Evolutionary conservation across 805 yeast species (phyloP).

Genomic region (Yamadazyma takamatsuzukensis): DNA sequence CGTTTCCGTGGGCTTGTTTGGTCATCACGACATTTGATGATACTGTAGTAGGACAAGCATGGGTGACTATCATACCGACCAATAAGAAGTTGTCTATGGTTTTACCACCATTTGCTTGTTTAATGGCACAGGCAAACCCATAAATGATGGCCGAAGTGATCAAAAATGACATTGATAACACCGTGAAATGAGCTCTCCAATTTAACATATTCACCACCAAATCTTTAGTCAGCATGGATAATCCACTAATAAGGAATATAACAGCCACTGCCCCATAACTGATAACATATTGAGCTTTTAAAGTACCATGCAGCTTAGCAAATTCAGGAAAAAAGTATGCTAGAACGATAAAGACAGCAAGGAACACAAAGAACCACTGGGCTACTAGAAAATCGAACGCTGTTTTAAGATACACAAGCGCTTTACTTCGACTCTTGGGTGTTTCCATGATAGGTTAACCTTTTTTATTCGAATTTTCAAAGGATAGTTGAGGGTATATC

Average conservation of each 20-base stretch:
- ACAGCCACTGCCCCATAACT: slow-evolving; percentile 85
- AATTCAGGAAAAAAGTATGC: slow-evolving; percentile 79
- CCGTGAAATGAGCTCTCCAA: slow-evolving; percentile 81
- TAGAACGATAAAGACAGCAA: slow-evolving; percentile 70
- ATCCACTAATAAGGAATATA: slow-evolving; percentile 77
- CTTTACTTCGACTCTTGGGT: too few species aligned
- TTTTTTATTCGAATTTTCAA: too few species aligned
- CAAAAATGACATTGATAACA: slow-evolving; percentile 63
- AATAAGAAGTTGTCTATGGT: slow-evolving; percentile 68
- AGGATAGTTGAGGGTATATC: too few species aligned
- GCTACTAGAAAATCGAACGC: slow-evolving; percentile 25
- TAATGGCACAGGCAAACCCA: slow-evolving; percentile 69
- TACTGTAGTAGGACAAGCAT: slow-evolving; percentile 89
- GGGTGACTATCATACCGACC: slow-evolving; percentile 78
- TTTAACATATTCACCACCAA: slow-evolving; percentile 60
- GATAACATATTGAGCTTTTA: slow-evolving; percentile 70
- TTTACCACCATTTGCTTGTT: slow-evolving; percentile 40
- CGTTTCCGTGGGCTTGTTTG: slow-evolving; percentile 79
- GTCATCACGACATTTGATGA: slow-evolving; percentile 94
- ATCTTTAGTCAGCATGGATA: slow-evolving; percentile 66
- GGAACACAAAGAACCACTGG: slow-evolving; percentile 74
- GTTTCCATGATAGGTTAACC: too few species aligned
- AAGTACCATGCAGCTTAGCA: slow-evolving; percentile 78
- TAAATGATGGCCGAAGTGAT: slow-evolving; percentile 67
- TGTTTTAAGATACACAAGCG: slow-evolving; percentile 10